Base-by-base conservation (phyloP, 352 stramenopile genomes). In the Globisporangium perplexum region DNA sequence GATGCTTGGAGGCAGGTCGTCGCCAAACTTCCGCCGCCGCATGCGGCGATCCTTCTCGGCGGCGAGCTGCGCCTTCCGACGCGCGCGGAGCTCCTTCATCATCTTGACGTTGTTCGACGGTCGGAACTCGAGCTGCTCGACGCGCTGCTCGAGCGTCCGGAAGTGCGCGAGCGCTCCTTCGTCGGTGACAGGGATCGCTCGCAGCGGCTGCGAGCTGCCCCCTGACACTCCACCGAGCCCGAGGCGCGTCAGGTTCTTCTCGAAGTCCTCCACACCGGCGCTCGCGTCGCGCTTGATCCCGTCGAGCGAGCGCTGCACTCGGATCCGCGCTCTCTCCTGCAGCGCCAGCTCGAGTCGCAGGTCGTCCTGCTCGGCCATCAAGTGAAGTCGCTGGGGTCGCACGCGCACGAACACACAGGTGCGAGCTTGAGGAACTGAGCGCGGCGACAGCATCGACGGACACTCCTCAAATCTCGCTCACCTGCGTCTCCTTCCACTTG, bases 71-170 rank as follows among this genome's bases (percentile, higher is more conserved):
- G 74, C 69, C 55, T 85, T 82, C 10, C 77, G 70, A n/a, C 76
- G 65, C 45, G 77, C 75, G 23, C 77, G 77, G 1, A 91, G 63
- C 33, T 91, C 80, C 59, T 88, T 89, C 80, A 91, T 89, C 80
- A 91, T 91, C 55, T 89, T 77, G 20, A 89, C 45, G 46, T 91
- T 91, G 57, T 82, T 89, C 3, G 80, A 86, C 12, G 77, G 80
- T 0, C 80, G 67, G 48, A 91, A 89, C n/a, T 77, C 62, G 47
- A 85, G 63, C 41, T 71, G 59, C 7, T 78, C 59, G 1, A 89
- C 76, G 5, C 67, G 60, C 50, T 72, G 50, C 46, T 88, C 70
- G 0, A 91, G 60, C 23, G 41, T 57, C 8, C 60, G 47, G 11
- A 86, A 58, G 53, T 88, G 80, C 0, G 54, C 66, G 4, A 81